Evolutionary conservation across 2,329 filamentous ascomycete genomes (phyloP), one percentile per base, ranked within the genome.

Genomic region (Sporothrix brasiliensis): DNA sequence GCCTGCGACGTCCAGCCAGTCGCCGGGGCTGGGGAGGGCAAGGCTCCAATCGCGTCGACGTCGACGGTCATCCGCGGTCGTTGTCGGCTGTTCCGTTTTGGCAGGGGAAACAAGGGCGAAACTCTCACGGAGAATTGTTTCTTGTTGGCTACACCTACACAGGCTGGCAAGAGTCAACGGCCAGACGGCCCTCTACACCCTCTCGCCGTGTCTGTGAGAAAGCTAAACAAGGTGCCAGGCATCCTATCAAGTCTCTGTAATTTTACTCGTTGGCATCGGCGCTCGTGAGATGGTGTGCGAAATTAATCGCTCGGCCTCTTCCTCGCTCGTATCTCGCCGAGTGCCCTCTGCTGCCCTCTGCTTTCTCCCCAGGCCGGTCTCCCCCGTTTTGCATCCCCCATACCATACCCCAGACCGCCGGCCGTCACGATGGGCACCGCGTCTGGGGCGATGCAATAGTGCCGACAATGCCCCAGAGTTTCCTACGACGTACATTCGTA

Each of bases 211-310:
- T 44, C 14, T 4, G 41, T 44, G 41, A 13, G 41, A 50, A 19
- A 9, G 52, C 21, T 4, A 54, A 50, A 50, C 49, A 30, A n/a
- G 3, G 16, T 7, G 19, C 49, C 49, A 5, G 16, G 10, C 16
- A 58, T 34, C 34, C 4, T 34, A 9, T 44, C 41, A 21, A n/a
- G 6, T 34, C 34, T 34, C 9, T 34, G 7, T 19, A 41, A 60
- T 41, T 60, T 41, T 41, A 44, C 56, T 24, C 27, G 41, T 41
- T 41, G 56, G 54, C 34, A 5, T 41, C 56, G 56, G 21, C 21
- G 56, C 7, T 60, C 30, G 34, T 60, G 54, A 58, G 54, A 60
- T 44, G 56, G 56, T 44, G 56, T 41, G 34, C n/a, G 56, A 60
- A 44, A 24, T 44, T 13, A 41, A 34, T 34, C 34, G 6, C 34